Base-by-base conservation (phyloP, 1,284 basidiomycete species). In the Coniophora puteana region DNA sequence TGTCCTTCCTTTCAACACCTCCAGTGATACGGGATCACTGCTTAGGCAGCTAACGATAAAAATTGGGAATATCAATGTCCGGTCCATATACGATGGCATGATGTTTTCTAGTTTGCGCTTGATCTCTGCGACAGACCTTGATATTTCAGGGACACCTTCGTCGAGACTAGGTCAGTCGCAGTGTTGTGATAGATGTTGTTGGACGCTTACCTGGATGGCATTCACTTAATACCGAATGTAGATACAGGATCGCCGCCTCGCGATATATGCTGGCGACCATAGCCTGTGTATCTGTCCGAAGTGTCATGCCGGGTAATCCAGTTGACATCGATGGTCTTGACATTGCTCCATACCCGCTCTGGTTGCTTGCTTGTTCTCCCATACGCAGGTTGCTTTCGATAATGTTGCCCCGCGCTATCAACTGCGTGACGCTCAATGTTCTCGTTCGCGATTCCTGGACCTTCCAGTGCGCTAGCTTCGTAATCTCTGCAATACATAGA, bases 381-480 rank as follows among this genome's bases (percentile, higher is more conserved):
- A n/a, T n/a, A 26, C 69, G 69, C 34, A 88, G 68, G 43, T 72
- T 69, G 48, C 74, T 73, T 61, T 89, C 83, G 51, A 89, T 80
- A 27, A 66, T 66, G 47, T 78, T 76, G 24, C 80, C 84, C 13
- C 80, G 73, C 17, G 74, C 68, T 47, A 89, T 70, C 17, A 89
- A 72, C 49, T 89, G 84, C 44, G 78, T 75, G 55, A 75, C 69
- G 62, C 83, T 88, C 45, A 89, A 65, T 26, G 74, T 72, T 22
- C 78, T 77, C 44, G 76, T 76, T 30, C 68, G 72, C 46, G 69
- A 62, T 58, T 83, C 80, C 45, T 67, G 66, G 18, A 66, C 61
- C 60, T 88, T 89, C 89, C 89, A 90, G 50, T 80, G 74, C 10
- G 83, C 77, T n/a, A 92, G 71, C 2, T 74, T 73, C 10, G 82